Evolutionary conservation across 495 filamentous ascomycete species (phyloP).

Genomic region (Aspergillus cristatus): DNA sequence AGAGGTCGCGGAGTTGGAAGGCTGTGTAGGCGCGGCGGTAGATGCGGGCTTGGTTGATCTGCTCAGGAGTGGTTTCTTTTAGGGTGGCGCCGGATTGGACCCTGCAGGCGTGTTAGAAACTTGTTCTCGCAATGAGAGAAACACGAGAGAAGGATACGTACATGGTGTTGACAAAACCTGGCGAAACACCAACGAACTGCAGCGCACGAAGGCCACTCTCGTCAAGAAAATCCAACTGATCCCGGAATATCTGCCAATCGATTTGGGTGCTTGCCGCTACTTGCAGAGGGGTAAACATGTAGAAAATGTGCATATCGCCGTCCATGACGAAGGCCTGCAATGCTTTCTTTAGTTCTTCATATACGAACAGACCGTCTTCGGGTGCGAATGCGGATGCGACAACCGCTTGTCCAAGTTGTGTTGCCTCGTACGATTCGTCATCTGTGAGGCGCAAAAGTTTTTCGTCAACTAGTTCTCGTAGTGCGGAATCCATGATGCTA

Average conservation of each 20-base stretch:
- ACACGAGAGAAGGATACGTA: conserved; percentile 19
- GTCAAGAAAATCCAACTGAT: conserved; percentile 59
- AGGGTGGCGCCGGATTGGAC: conserved; percentile 55
- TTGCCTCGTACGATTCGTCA: conserved; percentile 50
- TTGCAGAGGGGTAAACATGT: conserved; percentile 67
- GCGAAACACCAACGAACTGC: conserved; percentile 59
- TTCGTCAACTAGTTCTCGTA: conserved; percentile 41
- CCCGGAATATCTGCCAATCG: conserved; percentile 66
- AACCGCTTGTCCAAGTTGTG: conserved; percentile 59
- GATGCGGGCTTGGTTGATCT: conserved; percentile 51
- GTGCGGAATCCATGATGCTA: conserved; percentile 43
- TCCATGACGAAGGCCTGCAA: conserved; percentile 73
- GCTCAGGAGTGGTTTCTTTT: conserved; percentile 52
- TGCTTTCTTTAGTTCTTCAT: conserved; percentile 59
- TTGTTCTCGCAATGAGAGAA: background rate
- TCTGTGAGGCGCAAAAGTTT: conserved; percentile 24
- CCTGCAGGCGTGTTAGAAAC: conserved; percentile 38
- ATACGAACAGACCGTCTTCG: conserved; percentile 67
- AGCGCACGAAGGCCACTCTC: conserved; percentile 64
- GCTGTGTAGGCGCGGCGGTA: conserved; percentile 75
- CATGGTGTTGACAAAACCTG: conserved; percentile 63
- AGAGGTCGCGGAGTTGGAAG: conserved; percentile 71
- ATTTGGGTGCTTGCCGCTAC: conserved; percentile 39
- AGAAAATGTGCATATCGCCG: conserved; percentile 77
- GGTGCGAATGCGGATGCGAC: conserved; percentile 66